phyloP scores from a whole-genome alignment of 371 early-diverging fungal species.

The Umbelopsis sp. region DNA sequence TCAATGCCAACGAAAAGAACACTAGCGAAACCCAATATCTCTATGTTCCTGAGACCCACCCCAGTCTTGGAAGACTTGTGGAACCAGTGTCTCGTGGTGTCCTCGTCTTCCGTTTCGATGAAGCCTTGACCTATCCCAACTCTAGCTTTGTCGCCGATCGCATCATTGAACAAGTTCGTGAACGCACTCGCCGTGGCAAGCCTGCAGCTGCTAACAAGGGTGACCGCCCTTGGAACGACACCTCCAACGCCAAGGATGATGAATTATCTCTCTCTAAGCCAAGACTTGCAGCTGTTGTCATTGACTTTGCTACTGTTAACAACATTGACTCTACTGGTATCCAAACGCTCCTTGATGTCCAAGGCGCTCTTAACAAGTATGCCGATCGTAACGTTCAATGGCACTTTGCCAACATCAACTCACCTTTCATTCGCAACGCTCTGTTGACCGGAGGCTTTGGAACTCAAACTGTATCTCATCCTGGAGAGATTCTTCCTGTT shows the following conservation, averaged over 20 bases:
- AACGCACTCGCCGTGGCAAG: constrained; percentile 28
- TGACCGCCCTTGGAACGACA: constrained; percentile 34
- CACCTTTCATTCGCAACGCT: constrained; percentile 39
- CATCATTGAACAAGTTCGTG: constrained; percentile 35
- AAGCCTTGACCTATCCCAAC: constrained; percentile 69
- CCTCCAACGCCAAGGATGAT: constrained; percentile 4
- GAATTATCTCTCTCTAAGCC: constrained; percentile 21
- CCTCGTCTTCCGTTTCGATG: constrained; percentile 57
- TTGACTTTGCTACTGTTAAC: constrained; percentile 64
- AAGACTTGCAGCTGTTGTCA: constrained; percentile 53
- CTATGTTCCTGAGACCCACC: constrained; percentile 30
- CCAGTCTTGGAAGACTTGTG: constrained; percentile 25
- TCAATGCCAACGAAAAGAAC: constrained; percentile 1
- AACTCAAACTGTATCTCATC: constrained; percentile 25
- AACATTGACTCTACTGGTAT: constrained; percentile 63
- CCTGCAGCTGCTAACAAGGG: constrained; percentile 20
- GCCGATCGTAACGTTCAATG: constrained; percentile 56
- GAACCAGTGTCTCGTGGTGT: constrained; percentile 55
- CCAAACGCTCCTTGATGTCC: constrained; percentile 62
- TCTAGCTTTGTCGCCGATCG: constrained; percentile 44
- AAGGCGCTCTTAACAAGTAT: constrained; percentile 53
- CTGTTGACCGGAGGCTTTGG: constrained; percentile 52
- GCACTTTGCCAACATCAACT: constrained; percentile 50
- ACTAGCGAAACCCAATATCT: constrained; percentile 6
- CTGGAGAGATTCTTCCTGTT: constrained; percentile 42